phyloP scores from a whole-genome alignment of 306 rosid species.

The Oxytropis ochrocephala region DNA sequence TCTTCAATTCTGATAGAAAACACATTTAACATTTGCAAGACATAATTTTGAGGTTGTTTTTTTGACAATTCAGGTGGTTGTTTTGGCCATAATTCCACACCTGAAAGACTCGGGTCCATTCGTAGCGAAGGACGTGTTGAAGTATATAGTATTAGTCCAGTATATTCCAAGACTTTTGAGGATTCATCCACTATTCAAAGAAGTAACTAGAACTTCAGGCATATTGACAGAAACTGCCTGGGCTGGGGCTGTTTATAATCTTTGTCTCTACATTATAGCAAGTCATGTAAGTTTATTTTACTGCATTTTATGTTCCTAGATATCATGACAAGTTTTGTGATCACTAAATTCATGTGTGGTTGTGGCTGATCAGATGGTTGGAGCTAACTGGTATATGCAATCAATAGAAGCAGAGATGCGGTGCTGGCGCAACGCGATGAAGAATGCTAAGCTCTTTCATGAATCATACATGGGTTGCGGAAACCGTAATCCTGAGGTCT shows the following conservation, averaged over 20 bases:
- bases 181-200: constrained; percentile 59
- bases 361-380: constrained; percentile 46
- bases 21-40: neutral
- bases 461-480: constrained; percentile 21
- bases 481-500: rapidly evolving
- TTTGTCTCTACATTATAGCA: constrained; percentile 75
- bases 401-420: constrained; percentile 47
- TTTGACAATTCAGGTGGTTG: constrained; percentile 41
- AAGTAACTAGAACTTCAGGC: constrained; percentile 78
- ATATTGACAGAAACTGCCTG: constrained; percentile 82
- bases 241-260: constrained; percentile 87
- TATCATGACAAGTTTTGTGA: constrained; percentile 4
- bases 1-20: neutral
- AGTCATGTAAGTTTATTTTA: constrained; percentile 67
- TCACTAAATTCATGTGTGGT: neutral
- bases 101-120: constrained; percentile 17
- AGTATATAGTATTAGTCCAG: constrained; percentile 39
- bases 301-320: neutral
- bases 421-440: constrained; percentile 46
- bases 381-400: constrained; percentile 77
- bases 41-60: neutral
- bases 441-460: neutral
- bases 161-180: constrained; percentile 67
- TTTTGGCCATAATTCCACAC: constrained; percentile 32
- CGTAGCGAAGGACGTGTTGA: constrained; percentile 43